Evolutionary conservation across 306 rosid species (phyloP), one percentile per base, ranked within the genome.

Genomic region (Hylodesmum podocarpum): DNA sequence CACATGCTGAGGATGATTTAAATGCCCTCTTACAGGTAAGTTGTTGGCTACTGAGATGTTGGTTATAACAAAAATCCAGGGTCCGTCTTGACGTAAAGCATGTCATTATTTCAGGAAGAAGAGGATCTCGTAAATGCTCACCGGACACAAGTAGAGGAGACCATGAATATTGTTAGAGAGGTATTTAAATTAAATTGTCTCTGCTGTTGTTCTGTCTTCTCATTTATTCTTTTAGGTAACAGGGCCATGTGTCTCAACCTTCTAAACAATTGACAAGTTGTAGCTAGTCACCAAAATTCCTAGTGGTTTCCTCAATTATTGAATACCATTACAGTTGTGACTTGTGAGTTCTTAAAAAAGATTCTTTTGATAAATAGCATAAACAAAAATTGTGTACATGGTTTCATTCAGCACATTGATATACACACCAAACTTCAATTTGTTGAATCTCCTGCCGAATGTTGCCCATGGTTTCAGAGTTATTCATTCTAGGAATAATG

Each of bases 81-180:
- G 14, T 33, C 59, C 19, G 15, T 66, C 63, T 58, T 72, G 46
- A 67, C n/a, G 13, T 73, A 44, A 79, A 68, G 16, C 55, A 12
- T 59, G 44, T 66, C 34, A 61, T 76, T 22, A 72, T 83, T 83
- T 50, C 91, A 96, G 99, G 99, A 93, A 78, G 99, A 96, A 89
- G 98, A 93, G 86, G 96, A 96, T 85, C 97, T 96, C 46, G 96
- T 96, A 82, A 93, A 79, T 82, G 99, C 99, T 78, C 99, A 96
- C 82, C 88, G 99, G 62, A 96, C 88, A 66, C 99, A 92, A 85
- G 99, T 96, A 21, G 99, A 96, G 87, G 99, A 96, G 66, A 93
- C 99, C 5, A 93, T 96, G 99, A 96, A 83, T 86, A 93, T 93
- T 81, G 98, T 96, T 74, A 89, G 77, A 78, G 97, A 92, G 99